These are phyloP conservation scores for Populus ilicifolia DNA, from an alignment of 345 rosid genomes.

Conservation along the genomic window DNA sequence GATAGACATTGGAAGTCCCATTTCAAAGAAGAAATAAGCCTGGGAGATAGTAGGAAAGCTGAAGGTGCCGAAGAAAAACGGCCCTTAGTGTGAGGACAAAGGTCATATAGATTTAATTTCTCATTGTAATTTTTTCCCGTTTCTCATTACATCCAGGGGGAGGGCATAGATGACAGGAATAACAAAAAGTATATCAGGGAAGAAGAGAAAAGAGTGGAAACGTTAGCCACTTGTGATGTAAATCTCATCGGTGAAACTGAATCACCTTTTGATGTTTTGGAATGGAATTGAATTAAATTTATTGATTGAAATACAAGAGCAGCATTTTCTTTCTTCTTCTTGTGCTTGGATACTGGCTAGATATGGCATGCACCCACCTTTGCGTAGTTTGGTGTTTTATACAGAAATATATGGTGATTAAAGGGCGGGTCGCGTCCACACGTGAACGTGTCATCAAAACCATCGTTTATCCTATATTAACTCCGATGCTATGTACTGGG, in stretches of 20 bases:
- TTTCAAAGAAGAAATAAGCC: slow-evolving; percentile 14
- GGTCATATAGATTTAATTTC: not conserved
- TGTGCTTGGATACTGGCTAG: not conserved
- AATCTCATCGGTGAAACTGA: not conserved
- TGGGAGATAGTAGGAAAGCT: slow-evolving; percentile 18
- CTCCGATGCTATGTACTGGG: too few relatives aligned
- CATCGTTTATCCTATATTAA: not conserved
- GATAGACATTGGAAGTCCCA: slow-evolving; percentile 21
- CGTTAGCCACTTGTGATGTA: slow-evolving; percentile 6
- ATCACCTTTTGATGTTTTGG: not conserved
- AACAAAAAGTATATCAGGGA: not conserved
- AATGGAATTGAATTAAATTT: not conserved
- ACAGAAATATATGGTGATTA: not conserved
- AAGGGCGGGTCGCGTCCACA: not conserved
- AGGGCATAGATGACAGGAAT: not conserved
- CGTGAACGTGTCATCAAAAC: not conserved
- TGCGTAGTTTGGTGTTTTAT: not conserved
- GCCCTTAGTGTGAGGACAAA: slow-evolving; percentile 41
- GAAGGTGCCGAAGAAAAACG: slow-evolving; percentile 45
- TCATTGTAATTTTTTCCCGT: not conserved
- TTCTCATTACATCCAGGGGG: not conserved
- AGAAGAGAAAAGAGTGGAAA: not conserved
- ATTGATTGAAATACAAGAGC: not conserved
- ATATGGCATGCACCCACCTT: not conserved
- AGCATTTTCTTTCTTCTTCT: not conserved